Conservation (phyloP, 768 basidiomycete genomes). For the Collybia nuda region DNA sequence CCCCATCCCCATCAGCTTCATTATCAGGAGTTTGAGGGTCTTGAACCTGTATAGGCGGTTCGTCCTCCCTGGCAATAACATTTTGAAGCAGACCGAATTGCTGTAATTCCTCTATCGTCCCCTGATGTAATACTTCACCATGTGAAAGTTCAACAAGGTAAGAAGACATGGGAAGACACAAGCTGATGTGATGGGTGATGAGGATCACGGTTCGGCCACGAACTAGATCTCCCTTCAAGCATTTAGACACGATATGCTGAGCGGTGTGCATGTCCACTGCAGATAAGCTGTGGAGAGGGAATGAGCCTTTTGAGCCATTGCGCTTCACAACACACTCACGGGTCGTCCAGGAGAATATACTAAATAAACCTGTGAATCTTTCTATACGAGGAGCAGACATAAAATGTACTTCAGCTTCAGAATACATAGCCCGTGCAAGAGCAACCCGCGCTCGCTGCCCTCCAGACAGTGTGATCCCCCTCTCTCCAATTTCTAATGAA, state of each 20-base stretch:
- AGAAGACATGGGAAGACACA: slow-evolving; percentile 67
- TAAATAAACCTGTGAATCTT: slow-evolving; percentile 15
- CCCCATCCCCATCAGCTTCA: slow-evolving; percentile 28
- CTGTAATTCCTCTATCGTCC: slow-evolving; percentile 47
- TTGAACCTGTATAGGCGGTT: slow-evolving; percentile 28
- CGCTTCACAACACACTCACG: slow-evolving; percentile 39
- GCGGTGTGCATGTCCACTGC: slow-evolving; percentile 82
- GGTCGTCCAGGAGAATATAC: slow-evolving; percentile 72
- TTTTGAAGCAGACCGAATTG: slow-evolving; percentile 39
- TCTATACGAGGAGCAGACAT: neutral
- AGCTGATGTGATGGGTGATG: slow-evolving; percentile 79
- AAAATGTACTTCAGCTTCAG: slow-evolving; percentile 51
- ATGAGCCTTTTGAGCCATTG: slow-evolving; percentile 14
- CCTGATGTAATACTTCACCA: slow-evolving; percentile 50
- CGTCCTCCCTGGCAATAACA: slow-evolving; percentile 48
- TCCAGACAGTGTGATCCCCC: slow-evolving; percentile 71
- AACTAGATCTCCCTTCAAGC: slow-evolving; percentile 62
- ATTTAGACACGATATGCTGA: slow-evolving; percentile 62
- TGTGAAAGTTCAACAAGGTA: slow-evolving; percentile 66
- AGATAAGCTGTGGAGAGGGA: slow-evolving; percentile 42
- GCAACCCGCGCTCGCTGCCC: slow-evolving; percentile 76
- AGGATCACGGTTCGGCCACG: slow-evolving; percentile 71
- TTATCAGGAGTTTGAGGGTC: slow-evolving; percentile 20
- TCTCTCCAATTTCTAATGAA: slow-evolving; percentile 70
- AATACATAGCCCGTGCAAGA: slow-evolving; percentile 80